Evolutionary conservation across 768 basidiomycete genomes (phyloP), one percentile per base, ranked within the genome.

Genomic region (Phlebiopsis gigantea): DNA sequence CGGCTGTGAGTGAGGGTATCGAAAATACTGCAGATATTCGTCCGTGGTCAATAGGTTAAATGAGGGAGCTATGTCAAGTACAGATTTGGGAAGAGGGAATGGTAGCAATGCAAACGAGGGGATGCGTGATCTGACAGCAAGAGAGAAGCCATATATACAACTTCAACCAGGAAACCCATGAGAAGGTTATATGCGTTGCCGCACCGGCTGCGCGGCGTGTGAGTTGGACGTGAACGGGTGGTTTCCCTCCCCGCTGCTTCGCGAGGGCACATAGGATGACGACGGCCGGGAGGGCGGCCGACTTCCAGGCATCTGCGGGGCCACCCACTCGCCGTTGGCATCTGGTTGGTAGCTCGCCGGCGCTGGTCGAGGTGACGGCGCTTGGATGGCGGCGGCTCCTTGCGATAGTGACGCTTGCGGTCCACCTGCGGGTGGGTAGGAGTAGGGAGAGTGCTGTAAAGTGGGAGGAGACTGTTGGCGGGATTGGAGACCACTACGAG

Each of bases 391-490:
- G 62, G 70, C 66, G 24, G 70, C 68, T 42, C 72, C 71, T 62
- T 78, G 80, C 26, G 78, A 76, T 41, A 79, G 65, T 10, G 80
- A 75, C 4, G 70, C 48, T 7, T 77, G 78, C 29, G 81, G 76
- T 22, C 54, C 48, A 7, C 70, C 70, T 22, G 77, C 72, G 1
- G 78, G 66, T 28, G 75, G 72, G 52, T 77, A 79, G 30, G 77
- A 72, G 68, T 75, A 75, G 12, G 75, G 73, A 46, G 75, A 73
- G 61, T 78, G 75, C 15, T 69, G 71, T 57, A 75, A 72, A 17
- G 74, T 72, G 22, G 73, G 76, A 17, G 75, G 70, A 7, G 75
- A 71, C 42, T 73, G 75, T 39, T 71, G 68, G 31, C 75, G 70
- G 12, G 58, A 49, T 29, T 63, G 64, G 4, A 50, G 41, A 42